Conservation (phyloP, 2,329 filamentous ascomycete genomes). For the Colletotrichum destructivum region DNA sequence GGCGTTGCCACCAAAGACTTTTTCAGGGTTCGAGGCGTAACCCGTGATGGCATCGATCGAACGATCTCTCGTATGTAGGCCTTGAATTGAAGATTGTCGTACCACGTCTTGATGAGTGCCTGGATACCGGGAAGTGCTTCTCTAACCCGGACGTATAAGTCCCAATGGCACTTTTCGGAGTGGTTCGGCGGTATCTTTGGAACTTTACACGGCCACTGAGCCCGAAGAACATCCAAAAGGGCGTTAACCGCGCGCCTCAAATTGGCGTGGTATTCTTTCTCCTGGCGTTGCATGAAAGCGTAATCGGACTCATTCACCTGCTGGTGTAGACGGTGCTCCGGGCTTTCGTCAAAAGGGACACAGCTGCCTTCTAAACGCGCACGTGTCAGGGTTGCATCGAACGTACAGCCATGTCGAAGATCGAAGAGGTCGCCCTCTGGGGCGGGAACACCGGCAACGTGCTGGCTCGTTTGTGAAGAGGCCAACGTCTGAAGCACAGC, state of each 20-base stretch:
- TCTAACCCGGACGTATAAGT: background rate
- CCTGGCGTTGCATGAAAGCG: background rate
- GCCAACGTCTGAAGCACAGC: constrained; percentile 40
- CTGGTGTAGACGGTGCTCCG: background rate
- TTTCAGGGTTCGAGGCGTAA: background rate
- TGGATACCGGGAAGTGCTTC: background rate
- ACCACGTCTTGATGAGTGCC: constrained; percentile 43
- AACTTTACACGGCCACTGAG: background rate
- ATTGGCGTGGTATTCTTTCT: background rate
- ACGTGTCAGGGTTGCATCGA: background rate
- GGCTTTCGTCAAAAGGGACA: background rate
- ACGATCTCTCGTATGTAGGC: constrained; percentile 44
- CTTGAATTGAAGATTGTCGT: constrained; percentile 46
- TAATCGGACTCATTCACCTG: rapidly evolving
- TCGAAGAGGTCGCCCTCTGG: background rate
- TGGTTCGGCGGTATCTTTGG: background rate
- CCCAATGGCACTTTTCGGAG: background rate
- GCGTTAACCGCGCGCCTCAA: background rate
- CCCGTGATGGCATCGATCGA: background rate
- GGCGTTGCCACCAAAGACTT: background rate
- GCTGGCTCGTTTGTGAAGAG: background rate
- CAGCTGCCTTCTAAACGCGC: background rate
- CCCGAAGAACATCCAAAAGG: background rate
- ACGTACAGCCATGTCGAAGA: background rate
- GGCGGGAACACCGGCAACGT: background rate